These are phyloP conservation scores for Choanephora cucurbitarum DNA, from an alignment of 371 early-diverging fungal genomes.

Conservation along the genomic window DNA sequence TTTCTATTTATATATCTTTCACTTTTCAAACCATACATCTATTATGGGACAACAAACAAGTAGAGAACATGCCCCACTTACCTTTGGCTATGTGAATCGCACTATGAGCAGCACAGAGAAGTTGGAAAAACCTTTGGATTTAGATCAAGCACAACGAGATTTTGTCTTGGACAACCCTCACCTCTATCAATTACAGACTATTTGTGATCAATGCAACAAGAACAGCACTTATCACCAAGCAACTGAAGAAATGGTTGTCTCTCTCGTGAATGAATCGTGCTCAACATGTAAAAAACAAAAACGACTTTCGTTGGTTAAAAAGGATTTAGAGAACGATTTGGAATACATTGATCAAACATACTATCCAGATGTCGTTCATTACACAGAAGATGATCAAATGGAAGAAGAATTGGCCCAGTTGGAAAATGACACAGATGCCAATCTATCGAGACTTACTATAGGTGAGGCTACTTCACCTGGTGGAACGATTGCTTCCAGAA, in stretches of 20 bases:
- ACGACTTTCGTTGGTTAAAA: constrained; percentile 27
- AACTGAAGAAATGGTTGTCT: constrained; percentile 8
- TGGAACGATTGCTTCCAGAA: background rate
- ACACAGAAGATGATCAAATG: constrained; percentile 11
- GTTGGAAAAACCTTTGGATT: background rate
- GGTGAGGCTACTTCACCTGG: constrained; percentile 15
- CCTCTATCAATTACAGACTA: constrained; percentile 23
- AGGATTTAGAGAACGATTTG: constrained; percentile 28
- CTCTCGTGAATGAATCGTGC: constrained; percentile 18
- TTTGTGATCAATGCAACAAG: constrained; percentile 18
- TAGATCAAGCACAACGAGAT: constrained; percentile 14
- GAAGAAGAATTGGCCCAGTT: constrained; percentile 22
- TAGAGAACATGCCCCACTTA: constrained; percentile 25
- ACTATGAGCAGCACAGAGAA: background rate
- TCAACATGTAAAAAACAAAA: constrained; percentile 22
- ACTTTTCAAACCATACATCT: no score
- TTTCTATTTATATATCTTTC: background rate
- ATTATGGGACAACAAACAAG: constrained; percentile 35
- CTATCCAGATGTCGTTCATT: constrained; percentile 30
- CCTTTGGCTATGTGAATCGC: constrained; percentile 31
- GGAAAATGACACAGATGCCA: constrained; percentile 12
- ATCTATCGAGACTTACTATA: constrained; percentile 24
- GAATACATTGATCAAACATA: constrained; percentile 37
- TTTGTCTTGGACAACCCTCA: constrained; percentile 30
- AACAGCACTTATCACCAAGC: background rate